phyloP scores from a whole-genome alignment of 129 eudicot genomes.

The Chrysanthemum makinoi region DNA sequence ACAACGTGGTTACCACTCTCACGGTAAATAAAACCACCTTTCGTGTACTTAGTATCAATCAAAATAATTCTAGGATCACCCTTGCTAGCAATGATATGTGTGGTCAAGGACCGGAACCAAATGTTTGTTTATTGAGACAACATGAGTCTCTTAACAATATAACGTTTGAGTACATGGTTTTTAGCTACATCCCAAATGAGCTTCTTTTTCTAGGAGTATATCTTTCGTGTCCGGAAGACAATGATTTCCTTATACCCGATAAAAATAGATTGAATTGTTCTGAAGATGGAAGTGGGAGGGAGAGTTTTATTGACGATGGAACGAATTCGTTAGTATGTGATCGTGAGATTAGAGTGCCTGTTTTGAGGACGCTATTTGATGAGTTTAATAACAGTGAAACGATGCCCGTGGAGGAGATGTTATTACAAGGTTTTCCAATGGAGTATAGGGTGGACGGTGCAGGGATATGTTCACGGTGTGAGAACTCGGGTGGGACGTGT shows the following conservation, averaged over 20 bases:
- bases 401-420: no score
- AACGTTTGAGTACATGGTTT: no score
- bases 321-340: no score
- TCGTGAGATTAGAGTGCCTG: no score
- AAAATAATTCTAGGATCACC: background rate
- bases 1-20: no score
- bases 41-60: no score
- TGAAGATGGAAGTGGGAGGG: background rate
- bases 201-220: background rate
- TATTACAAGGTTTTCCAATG: no score
- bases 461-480: conserved; percentile 14
- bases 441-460: conserved; percentile 16
- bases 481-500: no score
- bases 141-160: background rate
- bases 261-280: conserved; percentile 16
- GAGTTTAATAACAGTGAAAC: no score
- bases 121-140: conserved; percentile 6
- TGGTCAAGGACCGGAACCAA: background rate
- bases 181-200: background rate
- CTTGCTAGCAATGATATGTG: conserved; percentile 5
- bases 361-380: no score
- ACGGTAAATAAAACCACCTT: no score
- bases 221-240: background rate
- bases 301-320: background rate
- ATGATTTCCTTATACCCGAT: background rate